Evolutionary conservation across 139 green algal species (phyloP).

Genomic region (Chlorella sp.): DNA sequence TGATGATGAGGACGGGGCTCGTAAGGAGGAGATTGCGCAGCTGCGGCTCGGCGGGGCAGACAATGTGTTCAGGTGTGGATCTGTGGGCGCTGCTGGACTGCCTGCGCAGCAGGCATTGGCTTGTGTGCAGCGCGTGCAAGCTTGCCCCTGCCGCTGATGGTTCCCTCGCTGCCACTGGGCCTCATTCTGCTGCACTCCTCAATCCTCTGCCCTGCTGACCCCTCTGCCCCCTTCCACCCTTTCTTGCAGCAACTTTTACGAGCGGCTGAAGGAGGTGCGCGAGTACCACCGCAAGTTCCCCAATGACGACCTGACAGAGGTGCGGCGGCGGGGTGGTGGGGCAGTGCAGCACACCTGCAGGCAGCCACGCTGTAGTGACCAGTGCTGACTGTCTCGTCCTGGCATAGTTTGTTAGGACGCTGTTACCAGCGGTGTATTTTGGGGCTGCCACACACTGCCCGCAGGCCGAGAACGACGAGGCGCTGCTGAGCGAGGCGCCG

Average conservation of each 20-base stretch:
- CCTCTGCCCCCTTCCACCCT: background rate
- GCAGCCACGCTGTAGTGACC: too few relatives aligned
- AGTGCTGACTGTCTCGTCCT: too few relatives aligned
- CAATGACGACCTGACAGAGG: conserved; percentile 76
- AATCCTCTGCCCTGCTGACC: background rate
- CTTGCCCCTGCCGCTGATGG: background rate
- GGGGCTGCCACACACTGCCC: too few relatives aligned
- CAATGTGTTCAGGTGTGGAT: conserved; percentile 51
- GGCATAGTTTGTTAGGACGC: too few relatives aligned
- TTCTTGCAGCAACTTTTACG: conserved; percentile 86
- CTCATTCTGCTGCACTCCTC: too few relatives aligned
- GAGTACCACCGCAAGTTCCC: conserved; percentile 87
- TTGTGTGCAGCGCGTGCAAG: background rate
- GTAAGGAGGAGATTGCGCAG: conserved; percentile 92
- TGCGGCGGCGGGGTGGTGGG: conserved; percentile 4
- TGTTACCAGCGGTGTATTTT: too few relatives aligned
- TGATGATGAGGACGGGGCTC: conserved; percentile 83
- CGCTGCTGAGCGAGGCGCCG: conserved; percentile 58
- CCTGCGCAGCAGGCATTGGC: background rate
- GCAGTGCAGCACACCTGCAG: too few relatives aligned
- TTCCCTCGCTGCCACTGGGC: too few relatives aligned
- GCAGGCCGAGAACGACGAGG: conserved; percentile 72
- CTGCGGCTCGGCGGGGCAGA: conserved; percentile 62
- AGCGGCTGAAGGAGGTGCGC: conserved; percentile 90
- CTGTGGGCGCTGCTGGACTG: background rate